These are phyloP conservation scores for Volvox africanus DNA, from an alignment of 139 green algal genomes.

Conservation along the genomic window DNA sequence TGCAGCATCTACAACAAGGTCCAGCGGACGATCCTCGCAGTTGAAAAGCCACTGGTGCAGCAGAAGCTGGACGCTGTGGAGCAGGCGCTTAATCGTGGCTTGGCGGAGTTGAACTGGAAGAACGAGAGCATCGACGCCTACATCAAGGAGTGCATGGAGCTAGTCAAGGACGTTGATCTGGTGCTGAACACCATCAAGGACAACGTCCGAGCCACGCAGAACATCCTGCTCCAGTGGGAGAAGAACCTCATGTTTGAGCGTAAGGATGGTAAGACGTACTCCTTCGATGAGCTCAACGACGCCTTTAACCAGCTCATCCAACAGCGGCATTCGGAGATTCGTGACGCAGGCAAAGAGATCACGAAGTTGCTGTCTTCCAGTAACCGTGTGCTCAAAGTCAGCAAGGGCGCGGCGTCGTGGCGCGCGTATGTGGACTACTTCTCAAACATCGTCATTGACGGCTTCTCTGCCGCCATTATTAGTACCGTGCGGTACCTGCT, in stretches of 20 bases:
- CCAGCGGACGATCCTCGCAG: conserved; percentile 77
- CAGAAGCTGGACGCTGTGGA: conserved; percentile 81
- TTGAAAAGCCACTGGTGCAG: conserved; percentile 88
- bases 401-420: conserved; percentile 80
- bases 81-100: conserved; percentile 69
- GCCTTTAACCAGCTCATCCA: conserved; percentile 65
- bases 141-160: conserved; percentile 82
- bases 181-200: conserved; percentile 86
- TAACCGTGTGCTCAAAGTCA: conserved; percentile 84
- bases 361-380: conserved; percentile 82
- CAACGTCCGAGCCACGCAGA: conserved; percentile 77
- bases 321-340: conserved; percentile 74
- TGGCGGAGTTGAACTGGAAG: conserved; percentile 85
- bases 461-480: conserved; percentile 81
- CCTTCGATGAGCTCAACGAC: conserved; percentile 83
- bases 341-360: conserved; percentile 85
- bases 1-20: conserved; percentile 87
- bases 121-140: conserved; percentile 83
- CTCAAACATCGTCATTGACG: conserved; percentile 85
- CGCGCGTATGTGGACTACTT: conserved; percentile 89
- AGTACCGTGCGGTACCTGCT: conserved; percentile 69
- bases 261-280: conserved; percentile 88
- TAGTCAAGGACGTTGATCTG: conserved; percentile 80
- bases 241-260: conserved; percentile 90
- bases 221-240: conserved; percentile 69